Conservation (phyloP, 257 asterid species). For the Solanum pennellii region DNA sequence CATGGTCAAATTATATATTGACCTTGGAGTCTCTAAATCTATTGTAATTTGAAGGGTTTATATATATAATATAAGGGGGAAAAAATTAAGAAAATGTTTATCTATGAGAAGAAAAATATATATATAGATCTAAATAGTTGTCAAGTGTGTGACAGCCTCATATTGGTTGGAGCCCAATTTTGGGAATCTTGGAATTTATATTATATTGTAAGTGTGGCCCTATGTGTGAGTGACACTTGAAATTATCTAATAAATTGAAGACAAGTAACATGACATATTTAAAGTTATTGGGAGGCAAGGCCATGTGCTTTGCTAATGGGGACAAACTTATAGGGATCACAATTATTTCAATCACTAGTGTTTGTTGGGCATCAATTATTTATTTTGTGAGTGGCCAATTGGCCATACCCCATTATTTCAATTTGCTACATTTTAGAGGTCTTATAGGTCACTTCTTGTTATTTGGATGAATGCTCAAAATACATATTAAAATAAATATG, state of each 20-base stretch:
- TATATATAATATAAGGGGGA: neutral
- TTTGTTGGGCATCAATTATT: neutral
- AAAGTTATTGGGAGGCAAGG: neutral
- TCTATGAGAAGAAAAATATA: neutral
- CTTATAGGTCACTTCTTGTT: neutral
- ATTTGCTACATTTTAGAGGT: neutral
- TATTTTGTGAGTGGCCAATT: neutral
- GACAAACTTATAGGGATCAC: neutral
- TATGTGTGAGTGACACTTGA: neutral
- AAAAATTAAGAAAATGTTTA: neutral
- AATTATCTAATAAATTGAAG: neutral
- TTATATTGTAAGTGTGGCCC: neutral
- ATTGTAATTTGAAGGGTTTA: neutral
- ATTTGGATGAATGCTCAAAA: neutral
- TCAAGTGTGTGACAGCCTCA: neutral
- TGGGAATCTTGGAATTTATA: neutral
- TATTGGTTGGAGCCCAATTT: neutral
- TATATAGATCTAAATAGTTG: neutral
- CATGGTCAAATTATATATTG: neutral
- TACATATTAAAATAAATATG: neutral
- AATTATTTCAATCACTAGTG: neutral
- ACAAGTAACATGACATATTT: slow-evolving; percentile 5
- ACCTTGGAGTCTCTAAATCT: neutral
- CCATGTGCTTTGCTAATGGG: neutral
- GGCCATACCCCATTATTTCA: neutral